These are phyloP conservation scores for Aphanocladium album DNA, from an alignment of 2,329 filamentous ascomycete species.

Conservation along the genomic window DNA sequence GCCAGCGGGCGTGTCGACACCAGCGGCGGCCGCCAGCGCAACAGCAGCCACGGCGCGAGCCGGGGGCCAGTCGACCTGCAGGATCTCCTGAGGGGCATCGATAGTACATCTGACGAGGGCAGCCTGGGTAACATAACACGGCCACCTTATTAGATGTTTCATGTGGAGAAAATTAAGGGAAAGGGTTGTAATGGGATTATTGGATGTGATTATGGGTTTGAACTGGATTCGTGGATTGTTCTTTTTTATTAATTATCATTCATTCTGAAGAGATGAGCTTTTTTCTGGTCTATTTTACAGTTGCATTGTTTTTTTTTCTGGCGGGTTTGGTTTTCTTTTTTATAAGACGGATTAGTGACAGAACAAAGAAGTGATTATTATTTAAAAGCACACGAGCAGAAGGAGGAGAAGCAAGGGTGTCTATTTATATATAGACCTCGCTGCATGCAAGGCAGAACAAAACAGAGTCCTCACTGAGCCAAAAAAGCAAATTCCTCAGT, in stretches of 20 bases:
- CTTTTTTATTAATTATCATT: not conserved
- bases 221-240: not conserved
- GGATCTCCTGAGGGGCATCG: slow-evolving; percentile 46
- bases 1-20: slow-evolving; percentile 38
- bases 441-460: no score
- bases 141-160: slow-evolving; percentile 41
- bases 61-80: slow-evolving; percentile 39
- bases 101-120: slow-evolving; percentile 42
- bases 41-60: slow-evolving; percentile 22
- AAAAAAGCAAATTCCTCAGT: no score
- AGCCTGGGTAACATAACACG: slow-evolving; percentile 41
- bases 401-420: no score
- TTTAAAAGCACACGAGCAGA: no score
- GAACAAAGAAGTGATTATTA: no score
- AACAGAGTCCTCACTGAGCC: no score
- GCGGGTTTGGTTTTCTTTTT: no score
- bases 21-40: slow-evolving; percentile 26
- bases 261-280: not conserved
- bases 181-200: not conserved
- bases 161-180: not conserved
- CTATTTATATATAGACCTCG: no score
- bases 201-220: no score
- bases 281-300: no score
- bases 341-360: no score
- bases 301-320: no score